Evolutionary conservation across 225 moss, liverwort and hornwort species (phyloP), one percentile per base, ranked within the genome.

Genomic region (Bryum argenteum): DNA sequence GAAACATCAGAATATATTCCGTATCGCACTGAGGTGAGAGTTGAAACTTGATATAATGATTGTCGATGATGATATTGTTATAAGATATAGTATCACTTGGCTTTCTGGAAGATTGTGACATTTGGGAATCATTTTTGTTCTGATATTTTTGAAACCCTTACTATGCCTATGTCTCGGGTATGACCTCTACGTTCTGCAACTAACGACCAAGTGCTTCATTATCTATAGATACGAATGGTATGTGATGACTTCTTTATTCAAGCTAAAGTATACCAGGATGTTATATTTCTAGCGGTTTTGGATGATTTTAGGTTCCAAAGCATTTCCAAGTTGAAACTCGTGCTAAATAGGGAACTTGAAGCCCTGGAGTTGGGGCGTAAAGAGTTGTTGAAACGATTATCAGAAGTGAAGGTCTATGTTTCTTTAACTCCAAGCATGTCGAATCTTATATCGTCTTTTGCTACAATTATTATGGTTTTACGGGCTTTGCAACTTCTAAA

Each of bases 1-100:
- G 80, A 88, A 80, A 81, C 87, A 89, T 77, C 85, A 83, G n/a
- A 93, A 97, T 78, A 90, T 94, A 69, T 97, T 94, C 63, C 94
- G 94, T 85, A 88, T 97, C 51, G 91, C 94, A 48, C 77, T 92
- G 60, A 79, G 86, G 96, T 96, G 80, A 82, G 82, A 58, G 33
- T 59, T 21, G 26, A 47, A 59, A 63, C 21, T 48, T 58, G 19
- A 68, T 21, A 51, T 26, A 43, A 58, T 18, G 22, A 24, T 75
- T 67, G 52, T 11, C 61, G 48, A 67, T 63, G 40, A 33, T 76
- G 41, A 53, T 56, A 45, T 33, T 6, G 62, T 67, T 67, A 50
- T n/a, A 16, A 51, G 37, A 63, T 45, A 54, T 44, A 48, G 54
- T 61, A 33, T 42, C 13, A 20, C 54, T 41, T 62, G 37, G 56